phyloP scores from a whole-genome alignment of 768 basidiomycete species.

The Boletus pseudo-olivaceus region DNA sequence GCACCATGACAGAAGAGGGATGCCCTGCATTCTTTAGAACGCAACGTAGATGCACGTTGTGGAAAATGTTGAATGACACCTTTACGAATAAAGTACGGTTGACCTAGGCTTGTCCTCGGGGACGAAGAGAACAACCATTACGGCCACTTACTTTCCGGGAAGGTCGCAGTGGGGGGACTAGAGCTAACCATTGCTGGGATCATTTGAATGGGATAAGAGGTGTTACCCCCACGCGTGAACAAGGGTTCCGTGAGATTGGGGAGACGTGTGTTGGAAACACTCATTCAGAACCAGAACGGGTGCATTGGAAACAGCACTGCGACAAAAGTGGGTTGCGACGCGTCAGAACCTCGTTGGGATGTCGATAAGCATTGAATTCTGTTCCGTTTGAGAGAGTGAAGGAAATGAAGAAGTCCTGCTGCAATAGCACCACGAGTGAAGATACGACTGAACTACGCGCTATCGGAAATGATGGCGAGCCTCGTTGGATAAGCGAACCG shows the following conservation, averaged over 20 bases:
- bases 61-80: neutral
- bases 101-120: neutral
- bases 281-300: neutral
- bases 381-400: conserved; percentile 6
- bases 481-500: neutral
- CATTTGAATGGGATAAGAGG: neutral
- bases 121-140: neutral
- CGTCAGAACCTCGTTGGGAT: neutral
- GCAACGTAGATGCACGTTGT: neutral
- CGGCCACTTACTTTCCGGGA: neutral
- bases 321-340: neutral
- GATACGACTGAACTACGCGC: neutral
- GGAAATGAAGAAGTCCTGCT: neutral
- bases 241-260: neutral
- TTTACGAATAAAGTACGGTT: neutral
- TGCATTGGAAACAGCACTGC: neutral
- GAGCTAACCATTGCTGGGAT: neutral
- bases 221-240: neutral
- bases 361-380: conserved; percentile 7
- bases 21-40: neutral
- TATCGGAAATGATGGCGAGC: neutral
- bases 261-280: neutral
- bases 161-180: neutral
- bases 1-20: neutral
- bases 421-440: neutral